Base-by-base conservation (phyloP, 495 filamentous ascomycete genomes). In the Neohortaea acidophila region DNA sequence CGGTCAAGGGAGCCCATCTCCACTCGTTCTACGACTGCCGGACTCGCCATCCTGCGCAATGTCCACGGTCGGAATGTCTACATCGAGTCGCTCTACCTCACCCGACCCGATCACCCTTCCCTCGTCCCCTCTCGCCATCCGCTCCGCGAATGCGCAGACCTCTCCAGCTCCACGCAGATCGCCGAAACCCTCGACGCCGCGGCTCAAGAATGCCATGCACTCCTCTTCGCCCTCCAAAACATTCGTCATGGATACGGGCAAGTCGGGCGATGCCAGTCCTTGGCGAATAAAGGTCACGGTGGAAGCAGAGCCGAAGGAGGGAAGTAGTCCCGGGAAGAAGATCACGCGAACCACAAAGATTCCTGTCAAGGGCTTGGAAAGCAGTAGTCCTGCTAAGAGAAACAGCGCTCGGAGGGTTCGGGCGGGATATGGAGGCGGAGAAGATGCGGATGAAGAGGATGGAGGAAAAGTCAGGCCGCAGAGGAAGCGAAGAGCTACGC, bases 241-340 rank as follows among this genome's bases (percentile, higher is more conserved):
- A 0, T 56, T 62, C 44, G 38, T 56, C 3, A 23, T 62, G 33
- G 49, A 47, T 27, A 56, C 57, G 2, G 50, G 44, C 12, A 30
- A 39, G 20, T 17, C 43, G 2, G 38, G 17, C 2, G 49, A 49
- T 2, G 44, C 40, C 12, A 60, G 54, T 43, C 53, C 55, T 23
- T 59, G 55, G 55, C 45, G 52, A 20, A 53, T 64, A 53, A 56
- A 57, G 33, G 60, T 64, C 31, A 59, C 61, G 4, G 52, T 60
- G 14, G 46, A 62, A 43, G 57, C 61, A 19, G 51, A 62, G 42
- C 57, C 57, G 27, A 52, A 55, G 13, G 28, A 11, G 12, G 38
- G 36, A 21, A 37, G 41, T 17, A 46, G 44, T 35, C 58, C 56
- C 2, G 41, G 22, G 8, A 49, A 45, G 30, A 30, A 22, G 21